These are phyloP conservation scores for Aethionema arabicum DNA, from an alignment of 345 rosid genomes.

Conservation along the genomic window DNA sequence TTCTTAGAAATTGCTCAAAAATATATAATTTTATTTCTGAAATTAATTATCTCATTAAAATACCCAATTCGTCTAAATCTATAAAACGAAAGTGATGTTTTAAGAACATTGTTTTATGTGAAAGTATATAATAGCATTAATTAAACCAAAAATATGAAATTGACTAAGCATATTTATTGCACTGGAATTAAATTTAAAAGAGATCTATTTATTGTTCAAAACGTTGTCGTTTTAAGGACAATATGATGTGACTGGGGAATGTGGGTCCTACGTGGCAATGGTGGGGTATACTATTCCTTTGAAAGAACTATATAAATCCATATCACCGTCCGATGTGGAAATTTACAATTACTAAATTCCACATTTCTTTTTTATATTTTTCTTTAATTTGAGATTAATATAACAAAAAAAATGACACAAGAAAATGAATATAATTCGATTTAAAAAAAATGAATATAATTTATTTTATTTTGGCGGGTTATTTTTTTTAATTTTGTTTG, in stretches of 20 bases:
- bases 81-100: too few relatives aligned
- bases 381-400: background rate
- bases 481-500: background rate
- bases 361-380: background rate
- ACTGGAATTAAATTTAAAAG: conserved; percentile 6
- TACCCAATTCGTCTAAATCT: too few relatives aligned
- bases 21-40: too few relatives aligned
- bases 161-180: conserved; percentile 17
- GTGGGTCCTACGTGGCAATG: conserved; percentile 25
- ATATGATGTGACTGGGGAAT: conserved; percentile 34
- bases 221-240: conserved; percentile 19
- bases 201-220: background rate
- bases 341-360: background rate
- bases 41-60: too few relatives aligned
- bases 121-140: background rate
- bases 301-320: conserved; percentile 4
- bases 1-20: too few relatives aligned
- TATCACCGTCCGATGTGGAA: conserved; percentile 19
- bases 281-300: conserved; percentile 7
- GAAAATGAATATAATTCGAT: too few relatives aligned
- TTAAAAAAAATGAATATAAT: too few relatives aligned
- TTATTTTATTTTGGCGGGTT: too few relatives aligned
- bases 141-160: conserved; percentile 2
- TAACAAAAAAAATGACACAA: too few relatives aligned
- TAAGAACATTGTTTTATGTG: background rate